These are phyloP conservation scores for Venturia pyrina DNA, from an alignment of 2,329 filamentous ascomycete species.

Conservation along the genomic window DNA sequence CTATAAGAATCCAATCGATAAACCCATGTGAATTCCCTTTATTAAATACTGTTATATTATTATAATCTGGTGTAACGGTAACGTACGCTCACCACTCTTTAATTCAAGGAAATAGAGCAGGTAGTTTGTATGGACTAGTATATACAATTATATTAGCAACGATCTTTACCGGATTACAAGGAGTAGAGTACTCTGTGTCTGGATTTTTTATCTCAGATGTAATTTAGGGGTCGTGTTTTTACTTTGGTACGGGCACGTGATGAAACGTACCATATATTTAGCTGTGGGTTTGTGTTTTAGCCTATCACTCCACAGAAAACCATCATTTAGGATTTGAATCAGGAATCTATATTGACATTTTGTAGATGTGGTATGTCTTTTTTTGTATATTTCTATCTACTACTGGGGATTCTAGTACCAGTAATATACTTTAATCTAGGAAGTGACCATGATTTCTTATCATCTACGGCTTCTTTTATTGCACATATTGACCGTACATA, in stretches of 20 bases:
- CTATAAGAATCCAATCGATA: no score
- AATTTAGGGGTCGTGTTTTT: constrained; percentile 23
- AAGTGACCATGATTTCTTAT: no score
- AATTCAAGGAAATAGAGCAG: no score
- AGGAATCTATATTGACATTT: constrained; percentile 25
- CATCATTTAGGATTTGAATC: no score
- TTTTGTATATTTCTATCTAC: constrained; percentile 20
- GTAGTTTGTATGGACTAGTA: constrained; percentile 15
- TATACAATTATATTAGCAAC: constrained; percentile 25
- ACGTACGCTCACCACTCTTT: no score
- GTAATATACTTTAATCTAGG: no score
- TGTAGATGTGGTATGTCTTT: constrained; percentile 22
- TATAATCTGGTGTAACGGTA: no score
- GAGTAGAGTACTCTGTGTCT: constrained; percentile 23
- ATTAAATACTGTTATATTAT: no score
- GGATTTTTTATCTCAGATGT: constrained; percentile 23
- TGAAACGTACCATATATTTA: constrained; percentile 14
- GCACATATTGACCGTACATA: no score
- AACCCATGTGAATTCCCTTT: no score
- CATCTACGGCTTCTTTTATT: no score
- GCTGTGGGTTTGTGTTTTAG: constrained; percentile 16
- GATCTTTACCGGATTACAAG: constrained; percentile 24
- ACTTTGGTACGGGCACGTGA: constrained; percentile 24
- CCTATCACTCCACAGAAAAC: no score
- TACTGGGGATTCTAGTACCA: constrained; percentile 20